phyloP scores from a whole-genome alignment of 2,329 filamentous ascomycete species.

The Nannizziopsis arthrosporioides region DNA sequence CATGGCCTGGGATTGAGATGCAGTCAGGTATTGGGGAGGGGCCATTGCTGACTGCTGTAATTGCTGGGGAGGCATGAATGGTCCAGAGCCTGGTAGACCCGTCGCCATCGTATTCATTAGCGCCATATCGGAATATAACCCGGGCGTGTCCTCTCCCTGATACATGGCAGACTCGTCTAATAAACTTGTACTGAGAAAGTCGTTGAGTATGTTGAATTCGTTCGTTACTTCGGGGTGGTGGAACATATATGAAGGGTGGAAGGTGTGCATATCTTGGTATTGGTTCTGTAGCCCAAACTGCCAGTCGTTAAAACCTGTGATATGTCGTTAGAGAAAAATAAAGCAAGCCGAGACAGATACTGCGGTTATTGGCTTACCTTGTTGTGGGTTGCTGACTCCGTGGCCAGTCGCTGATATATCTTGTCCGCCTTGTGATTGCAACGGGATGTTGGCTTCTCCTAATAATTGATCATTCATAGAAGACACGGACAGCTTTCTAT shows the following conservation, averaged over 20 bases:
- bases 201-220: constrained; percentile 92
- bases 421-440: constrained; percentile 56
- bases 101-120: constrained; percentile 35
- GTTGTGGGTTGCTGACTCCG: constrained; percentile 53
- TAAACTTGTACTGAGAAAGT: constrained; percentile 85
- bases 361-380: constrained; percentile 49
- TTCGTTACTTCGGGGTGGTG: constrained; percentile 85
- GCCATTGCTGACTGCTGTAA: constrained; percentile 26
- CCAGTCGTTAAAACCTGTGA: constrained; percentile 76
- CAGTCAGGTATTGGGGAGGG: constrained; percentile 16
- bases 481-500: constrained; percentile 47
- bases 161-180: constrained; percentile 70
- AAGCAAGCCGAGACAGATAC: constrained; percentile 6
- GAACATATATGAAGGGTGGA: constrained; percentile 92
- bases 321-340: constrained; percentile 11
- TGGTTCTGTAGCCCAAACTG: constrained; percentile 60
- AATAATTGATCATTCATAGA: constrained; percentile 40
- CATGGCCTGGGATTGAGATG: constrained; percentile 22
- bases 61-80: constrained; percentile 26
- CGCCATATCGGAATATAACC: constrained; percentile 50
- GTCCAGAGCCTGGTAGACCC: constrained; percentile 19
- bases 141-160: constrained; percentile 52
- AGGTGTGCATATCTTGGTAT: constrained; percentile 88
- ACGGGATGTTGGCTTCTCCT: constrained; percentile 31
- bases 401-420: constrained; percentile 57